phyloP scores from a whole-genome alignment of 1,284 basidiomycete species.

The Porogramme epimiltina region DNA sequence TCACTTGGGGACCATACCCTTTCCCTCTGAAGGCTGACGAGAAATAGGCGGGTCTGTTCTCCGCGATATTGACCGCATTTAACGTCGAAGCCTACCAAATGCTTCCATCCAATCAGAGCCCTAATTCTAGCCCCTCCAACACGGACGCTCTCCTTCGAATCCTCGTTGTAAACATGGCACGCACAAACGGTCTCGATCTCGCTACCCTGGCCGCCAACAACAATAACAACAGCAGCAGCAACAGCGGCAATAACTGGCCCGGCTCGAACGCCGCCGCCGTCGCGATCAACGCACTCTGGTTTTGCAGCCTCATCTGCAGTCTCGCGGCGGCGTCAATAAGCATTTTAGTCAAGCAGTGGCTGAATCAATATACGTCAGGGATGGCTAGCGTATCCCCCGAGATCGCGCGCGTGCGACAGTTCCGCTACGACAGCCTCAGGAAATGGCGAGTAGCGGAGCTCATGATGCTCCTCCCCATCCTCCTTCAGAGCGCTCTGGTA shows the following conservation, averaged over 20 bases:
- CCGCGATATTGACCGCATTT: slow-evolving; percentile 28
- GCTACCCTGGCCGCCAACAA: not conserved
- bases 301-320: slow-evolving; percentile 25
- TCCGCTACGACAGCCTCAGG: slow-evolving; percentile 27
- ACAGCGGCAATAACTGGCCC: not conserved
- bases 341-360: slow-evolving; percentile 27
- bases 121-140: not conserved
- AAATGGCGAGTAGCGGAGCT: slow-evolving; percentile 29
- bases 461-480: slow-evolving; percentile 29
- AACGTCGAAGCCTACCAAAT: slow-evolving; percentile 25
- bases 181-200: not conserved
- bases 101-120: slow-evolving; percentile 9
- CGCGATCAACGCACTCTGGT: slow-evolving; percentile 25
- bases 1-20: not conserved
- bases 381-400: slow-evolving; percentile 20
- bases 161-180: not conserved
- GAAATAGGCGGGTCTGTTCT: slow-evolving; percentile 27
- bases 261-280: slow-evolving; percentile 4
- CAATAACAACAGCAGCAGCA: slow-evolving; percentile 1
- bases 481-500: slow-evolving; percentile 29
- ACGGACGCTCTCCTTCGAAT: slow-evolving; percentile 6
- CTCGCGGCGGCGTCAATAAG: slow-evolving; percentile 25
- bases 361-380: slow-evolving; percentile 20
- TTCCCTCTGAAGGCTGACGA: not conserved
- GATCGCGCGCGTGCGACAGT: slow-evolving; percentile 25